Evolutionary conservation across 176 grass and related monocot species (phyloP).

Genomic region (Avena sativa): DNA sequence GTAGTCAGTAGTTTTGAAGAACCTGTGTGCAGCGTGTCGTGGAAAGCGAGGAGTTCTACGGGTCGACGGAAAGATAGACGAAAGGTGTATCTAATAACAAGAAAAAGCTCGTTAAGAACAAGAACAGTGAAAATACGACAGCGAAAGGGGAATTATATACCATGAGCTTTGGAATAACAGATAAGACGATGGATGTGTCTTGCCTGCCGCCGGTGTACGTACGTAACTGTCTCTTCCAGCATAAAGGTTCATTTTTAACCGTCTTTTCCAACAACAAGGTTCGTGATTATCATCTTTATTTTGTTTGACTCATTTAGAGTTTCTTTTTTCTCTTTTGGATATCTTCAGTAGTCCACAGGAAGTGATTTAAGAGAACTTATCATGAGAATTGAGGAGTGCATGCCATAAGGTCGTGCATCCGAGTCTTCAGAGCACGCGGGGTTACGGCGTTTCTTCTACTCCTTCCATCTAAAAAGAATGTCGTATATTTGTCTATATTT

Average conservation of each 20-base stretch:
- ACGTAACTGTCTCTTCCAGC: neutral
- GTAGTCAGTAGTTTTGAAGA: conserved; percentile 6
- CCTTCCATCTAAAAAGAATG: no score
- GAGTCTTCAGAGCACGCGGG: no score
- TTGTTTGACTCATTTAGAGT: neutral
- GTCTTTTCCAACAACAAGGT: neutral
- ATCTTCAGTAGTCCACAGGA: no score
- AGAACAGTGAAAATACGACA: conserved; percentile 7
- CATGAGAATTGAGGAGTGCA: no score
- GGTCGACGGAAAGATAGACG: neutral
- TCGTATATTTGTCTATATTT: no score
- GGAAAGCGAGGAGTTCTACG: neutral
- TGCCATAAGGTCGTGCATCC: no score
- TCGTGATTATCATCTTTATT: neutral
- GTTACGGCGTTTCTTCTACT: no score
- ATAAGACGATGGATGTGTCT: neutral
- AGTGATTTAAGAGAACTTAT: no score
- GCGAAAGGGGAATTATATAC: conserved; percentile 3
- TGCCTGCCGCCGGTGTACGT: neutral
- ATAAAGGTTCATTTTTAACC: neutral
- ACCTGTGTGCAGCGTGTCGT: neutral
- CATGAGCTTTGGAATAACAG: neutral
- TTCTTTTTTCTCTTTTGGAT: no score
- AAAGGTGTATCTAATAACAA: neutral
- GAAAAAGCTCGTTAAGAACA: neutral